Conservation (phyloP, 2,329 filamentous ascomycete genomes). For the Xylariaceae sp. region DNA sequence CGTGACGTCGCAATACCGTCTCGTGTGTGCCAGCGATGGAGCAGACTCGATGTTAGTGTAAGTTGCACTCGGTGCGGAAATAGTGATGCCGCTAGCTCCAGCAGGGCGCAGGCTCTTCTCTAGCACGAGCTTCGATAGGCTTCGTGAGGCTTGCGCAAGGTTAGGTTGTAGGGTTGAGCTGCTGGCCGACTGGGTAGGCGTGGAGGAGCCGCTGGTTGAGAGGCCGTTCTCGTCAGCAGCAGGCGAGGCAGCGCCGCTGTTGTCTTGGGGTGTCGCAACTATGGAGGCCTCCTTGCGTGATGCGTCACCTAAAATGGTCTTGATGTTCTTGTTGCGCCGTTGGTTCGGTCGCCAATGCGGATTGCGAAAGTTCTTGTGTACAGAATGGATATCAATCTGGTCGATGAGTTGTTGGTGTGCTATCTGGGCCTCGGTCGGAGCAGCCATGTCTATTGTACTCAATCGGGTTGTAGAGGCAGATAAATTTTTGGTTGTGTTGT, state of each 20-base stretch:
- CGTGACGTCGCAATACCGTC: conserved; percentile 94
- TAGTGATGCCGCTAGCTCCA: conserved; percentile 40
- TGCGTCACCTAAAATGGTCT: conserved; percentile 90
- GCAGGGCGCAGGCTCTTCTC: conserved; percentile 71
- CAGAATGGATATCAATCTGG: conserved; percentile 84
- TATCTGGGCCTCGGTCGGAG: conserved; percentile 72
- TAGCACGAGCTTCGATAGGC: conserved; percentile 82
- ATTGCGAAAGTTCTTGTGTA: conserved; percentile 89
- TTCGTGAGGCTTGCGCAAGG: conserved; percentile 86
- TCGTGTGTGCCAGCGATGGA: conserved; percentile 81
- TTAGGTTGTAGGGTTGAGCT: conserved; percentile 58
- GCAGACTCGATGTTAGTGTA: conserved; percentile 98
- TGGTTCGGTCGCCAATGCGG: conserved; percentile 87
- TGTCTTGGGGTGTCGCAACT: conserved; percentile 76
- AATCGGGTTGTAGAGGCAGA: background rate
- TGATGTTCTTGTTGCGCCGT: conserved; percentile 98
- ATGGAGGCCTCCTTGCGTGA: conserved; percentile 87
- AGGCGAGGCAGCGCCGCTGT: conserved; percentile 76
- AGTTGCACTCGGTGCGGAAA: conserved; percentile 71
- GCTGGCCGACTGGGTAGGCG: conserved; percentile 47
- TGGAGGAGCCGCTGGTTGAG: conserved; percentile 61
- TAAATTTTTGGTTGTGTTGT: background rate
- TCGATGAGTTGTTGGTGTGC: conserved; percentile 87
- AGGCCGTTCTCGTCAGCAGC: conserved; percentile 50
- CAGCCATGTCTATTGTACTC: conserved; percentile 51